phyloP scores from a whole-genome alignment of 2,329 filamentous ascomycete species.

The Fusarium bactridioides region DNA sequence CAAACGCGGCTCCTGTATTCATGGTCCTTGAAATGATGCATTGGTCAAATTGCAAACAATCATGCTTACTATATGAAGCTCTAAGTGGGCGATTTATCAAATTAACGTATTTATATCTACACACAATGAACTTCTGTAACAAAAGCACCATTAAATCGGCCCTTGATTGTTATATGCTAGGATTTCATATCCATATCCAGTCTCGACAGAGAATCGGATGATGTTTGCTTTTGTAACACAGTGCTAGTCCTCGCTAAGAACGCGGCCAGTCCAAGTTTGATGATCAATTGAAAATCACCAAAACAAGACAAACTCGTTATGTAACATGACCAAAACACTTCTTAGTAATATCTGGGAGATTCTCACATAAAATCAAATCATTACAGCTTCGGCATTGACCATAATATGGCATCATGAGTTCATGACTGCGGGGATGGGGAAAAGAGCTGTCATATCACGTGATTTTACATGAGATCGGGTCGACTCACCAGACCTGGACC shows the following conservation, averaged over 20 bases:
- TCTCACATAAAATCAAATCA: neutral
- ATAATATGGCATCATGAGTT: slow-evolving; percentile 39
- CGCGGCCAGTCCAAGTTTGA: neutral
- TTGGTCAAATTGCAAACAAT: no score
- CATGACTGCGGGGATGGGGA: slow-evolving; percentile 41
- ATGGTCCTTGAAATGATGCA: no score
- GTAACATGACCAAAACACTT: neutral
- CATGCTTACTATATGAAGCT: no score
- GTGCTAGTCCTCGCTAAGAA: slow-evolving; percentile 26
- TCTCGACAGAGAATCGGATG: neutral
- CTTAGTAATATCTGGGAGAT: neutral
- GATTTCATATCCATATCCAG: neutral
- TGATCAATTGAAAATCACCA: neutral
- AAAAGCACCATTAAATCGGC: neutral
- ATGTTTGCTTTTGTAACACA: slow-evolving; percentile 34
- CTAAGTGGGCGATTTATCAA: no score
- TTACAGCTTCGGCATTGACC: neutral
- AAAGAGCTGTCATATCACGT: slow-evolving; percentile 29
- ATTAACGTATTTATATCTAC: accelerated
- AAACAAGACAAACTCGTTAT: neutral
- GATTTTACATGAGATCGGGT: slow-evolving; percentile 34
- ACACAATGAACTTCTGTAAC: accelerated
- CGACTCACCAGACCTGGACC: slow-evolving; percentile 2
- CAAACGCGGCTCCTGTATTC: no score
- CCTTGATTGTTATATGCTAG: neutral